These are phyloP conservation scores for Umbelopsis isabellina DNA, from an alignment of 192 early-diverging fungal genomes.

Conservation along the genomic window DNA sequence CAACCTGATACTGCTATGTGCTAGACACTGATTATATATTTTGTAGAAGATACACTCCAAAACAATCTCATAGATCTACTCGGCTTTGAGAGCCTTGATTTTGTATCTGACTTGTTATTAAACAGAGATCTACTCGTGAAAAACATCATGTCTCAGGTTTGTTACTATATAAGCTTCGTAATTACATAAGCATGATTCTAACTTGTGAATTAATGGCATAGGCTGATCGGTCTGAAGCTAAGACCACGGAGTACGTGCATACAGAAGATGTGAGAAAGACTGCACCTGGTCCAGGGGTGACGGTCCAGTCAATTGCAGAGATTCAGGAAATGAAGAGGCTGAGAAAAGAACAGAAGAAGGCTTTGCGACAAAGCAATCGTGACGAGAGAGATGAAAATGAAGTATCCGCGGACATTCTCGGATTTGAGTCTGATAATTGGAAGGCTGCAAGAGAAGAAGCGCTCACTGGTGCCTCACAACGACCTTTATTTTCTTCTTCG, in stretches of 20 bases:
- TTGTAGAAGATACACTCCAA: conserved; percentile 65
- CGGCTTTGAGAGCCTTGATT: conserved; percentile 74
- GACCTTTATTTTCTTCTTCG: conserved; percentile 44
- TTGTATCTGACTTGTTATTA: conserved; percentile 61
- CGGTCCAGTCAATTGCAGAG: conserved; percentile 65
- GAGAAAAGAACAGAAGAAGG: conserved; percentile 71
- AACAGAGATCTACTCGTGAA: conserved; percentile 64
- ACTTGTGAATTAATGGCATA: background rate
- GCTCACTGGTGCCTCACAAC: conserved; percentile 47
- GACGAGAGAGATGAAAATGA: conserved; percentile 42
- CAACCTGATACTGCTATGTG: background rate
- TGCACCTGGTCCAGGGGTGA: conserved; percentile 65
- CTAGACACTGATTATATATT: background rate
- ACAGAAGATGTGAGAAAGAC: conserved; percentile 44
- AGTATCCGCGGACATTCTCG: conserved; percentile 62
- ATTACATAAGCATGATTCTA: background rate
- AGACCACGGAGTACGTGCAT: conserved; percentile 22
- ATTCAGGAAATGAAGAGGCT: conserved; percentile 58
- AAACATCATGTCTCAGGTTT: conserved; percentile 60
- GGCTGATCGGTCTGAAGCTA: conserved; percentile 21
- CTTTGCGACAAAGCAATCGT: conserved; percentile 20
- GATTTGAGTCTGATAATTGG: conserved; percentile 66
- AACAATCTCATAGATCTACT: conserved; percentile 69
- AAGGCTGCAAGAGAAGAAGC: conserved; percentile 66
- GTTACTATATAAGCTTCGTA: background rate